Evolutionary conservation across 2,329 filamentous ascomycete species (phyloP), one percentile per base, ranked within the genome.

Genomic region (Pseudogymnoascus sp.): DNA sequence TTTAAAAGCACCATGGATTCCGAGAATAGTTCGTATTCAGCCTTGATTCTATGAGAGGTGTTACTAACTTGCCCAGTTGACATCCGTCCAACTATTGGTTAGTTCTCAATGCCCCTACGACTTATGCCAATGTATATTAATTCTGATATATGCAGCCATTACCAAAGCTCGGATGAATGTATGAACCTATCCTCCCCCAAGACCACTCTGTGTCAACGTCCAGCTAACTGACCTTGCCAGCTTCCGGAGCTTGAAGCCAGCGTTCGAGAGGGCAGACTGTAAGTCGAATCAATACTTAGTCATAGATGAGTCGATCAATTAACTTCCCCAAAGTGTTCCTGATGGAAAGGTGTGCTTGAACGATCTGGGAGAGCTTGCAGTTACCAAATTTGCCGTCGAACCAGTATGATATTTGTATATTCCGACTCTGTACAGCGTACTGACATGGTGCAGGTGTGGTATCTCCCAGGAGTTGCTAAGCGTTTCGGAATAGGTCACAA

Each of bases 331-430:
- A 31, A 73, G 71, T 41, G 61, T 71, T 8, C 71, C 71, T 2
- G 95, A 99, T 74, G 93, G 95, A 60, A 95, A 93, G 72, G 91
- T 97, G 49, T 95, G 92, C 70, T 75, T 96, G 61, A 96, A 96
- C 71, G 81, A 85, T 12, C 77, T 78, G 1, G 93, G 93, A 61
- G 93, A 97, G 73, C 80, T 97, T 33, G 89, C 88, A 33, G 95
- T 97, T 4, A 97, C 95, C 58, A 99, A 99, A 74, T 91, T 97
- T 67, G 95, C 95, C 3, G 95, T 97, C 18, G 95, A 99, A 75
- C 95, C 95, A 23, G 93, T 91, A 60, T 25, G 67, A 79, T 84
- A 78, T 78, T 78, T 68, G 71, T 80, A 55, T 7, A n/a, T 21
- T n/a, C 7, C 16, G 3, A 31, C 37, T n/a, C 12, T 21, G 12